Percentiles rank a stretch among this genome's conserved stretches.
Evolutionary conservation across 129 eudicot species (phyloP).

Genomic region (Flaveria brownii): DNA sequence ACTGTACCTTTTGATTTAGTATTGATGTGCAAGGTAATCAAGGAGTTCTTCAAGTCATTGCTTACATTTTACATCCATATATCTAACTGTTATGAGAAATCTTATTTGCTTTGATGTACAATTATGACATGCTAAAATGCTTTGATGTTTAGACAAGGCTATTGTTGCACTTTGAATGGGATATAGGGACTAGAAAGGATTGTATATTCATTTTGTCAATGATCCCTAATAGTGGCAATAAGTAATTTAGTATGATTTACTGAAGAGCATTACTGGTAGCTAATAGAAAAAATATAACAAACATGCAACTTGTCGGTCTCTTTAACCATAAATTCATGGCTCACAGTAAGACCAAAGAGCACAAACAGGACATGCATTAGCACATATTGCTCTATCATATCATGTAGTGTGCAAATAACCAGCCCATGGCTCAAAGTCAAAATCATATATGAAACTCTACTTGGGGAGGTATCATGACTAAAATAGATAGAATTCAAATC

Average conservation of each 20-base stretch:
- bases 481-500: constrained; percentile 7
- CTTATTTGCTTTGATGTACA: too few species aligned
- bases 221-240: not conserved
- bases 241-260: not conserved
- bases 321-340: not conserved
- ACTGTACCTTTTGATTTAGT: too few species aligned
- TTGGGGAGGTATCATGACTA: constrained; percentile 17
- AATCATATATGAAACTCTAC: not conserved
- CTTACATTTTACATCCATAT: too few species aligned
- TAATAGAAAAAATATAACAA: constrained; percentile 10
- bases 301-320: constrained; percentile 14
- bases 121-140: too few species aligned
- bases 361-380: constrained; percentile 5
- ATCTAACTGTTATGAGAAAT: too few species aligned
- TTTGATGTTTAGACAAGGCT: too few species aligned
- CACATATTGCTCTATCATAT: not conserved
- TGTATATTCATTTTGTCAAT: too few species aligned
- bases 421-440: constrained; percentile 7
- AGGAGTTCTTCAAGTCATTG: too few species aligned
- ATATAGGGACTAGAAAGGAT: too few species aligned
- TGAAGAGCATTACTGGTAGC: not conserved
- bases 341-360: not conserved
- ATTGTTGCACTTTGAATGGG: too few species aligned
- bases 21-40: too few species aligned
- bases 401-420: not conserved